Evolutionary conservation across 208 protist genomes (phyloP), one percentile per base, ranked within the genome.

Genomic region (Crithidia bombi): DNA sequence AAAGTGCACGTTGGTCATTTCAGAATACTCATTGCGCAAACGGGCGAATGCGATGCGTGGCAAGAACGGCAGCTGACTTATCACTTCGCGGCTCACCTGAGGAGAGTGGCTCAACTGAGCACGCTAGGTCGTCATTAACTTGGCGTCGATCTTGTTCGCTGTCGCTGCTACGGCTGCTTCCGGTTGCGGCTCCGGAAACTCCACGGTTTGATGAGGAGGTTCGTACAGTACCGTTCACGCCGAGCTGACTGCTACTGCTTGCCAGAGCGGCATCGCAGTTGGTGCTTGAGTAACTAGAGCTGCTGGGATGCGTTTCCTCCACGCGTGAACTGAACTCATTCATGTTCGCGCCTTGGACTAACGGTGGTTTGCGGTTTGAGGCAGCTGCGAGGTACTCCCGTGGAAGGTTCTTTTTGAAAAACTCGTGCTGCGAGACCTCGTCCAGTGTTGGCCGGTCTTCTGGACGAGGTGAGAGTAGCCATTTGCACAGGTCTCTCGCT

Each of bases 281-380:
- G 0, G 15, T 28, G 54, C 41, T 33, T 28, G 59, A 36, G 23
- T 67, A 64, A 30, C 47, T 52, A 30, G 52, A 50, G 49, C 19
- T 51, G 47, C 49, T 76, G 10, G 70, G 61, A 19, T 58, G 70
- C 0, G 55, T 51, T 21, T 82, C 73, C 14, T 89, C 87, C 28
- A 92, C 74, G 28, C 77, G 58, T 6, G 79, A 90, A 70, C 87
- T 92, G 71, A 92, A 92, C 59, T 90, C 87, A 17, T 80, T 78
- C 49, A 81, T 73, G 58, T 79, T 87, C 15, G 80, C 79, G 0
- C 69, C 75, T 36, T 86, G 63, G 1, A 81, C 74, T 15, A 79
- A 47, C 10, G 73, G 61, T 12, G 78, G 51, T 57, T 63, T 85
- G 50, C 75, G 85, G 43, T 72, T 76, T 38, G 75, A 72, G 41